Conservation (phyloP, 371 early-diverging fungal genomes). For the Apophysomyces ossiformis region DNA sequence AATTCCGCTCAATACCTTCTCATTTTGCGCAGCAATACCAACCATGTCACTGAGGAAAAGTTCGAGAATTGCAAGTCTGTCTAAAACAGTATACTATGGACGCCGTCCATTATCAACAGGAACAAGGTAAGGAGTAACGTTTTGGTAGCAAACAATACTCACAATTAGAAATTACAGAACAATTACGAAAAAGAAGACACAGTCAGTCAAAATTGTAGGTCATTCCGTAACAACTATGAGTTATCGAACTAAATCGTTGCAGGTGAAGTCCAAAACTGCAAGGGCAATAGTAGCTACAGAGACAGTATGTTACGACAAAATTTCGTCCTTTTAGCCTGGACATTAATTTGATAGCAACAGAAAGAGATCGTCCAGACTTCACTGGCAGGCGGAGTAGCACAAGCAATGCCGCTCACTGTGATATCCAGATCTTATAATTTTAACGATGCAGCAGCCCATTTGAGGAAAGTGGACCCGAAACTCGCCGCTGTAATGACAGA, state of each 20-base stretch:
- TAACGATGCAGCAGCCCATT: conserved; percentile 30
- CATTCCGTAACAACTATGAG: too few relatives aligned
- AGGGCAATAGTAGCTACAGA: too few relatives aligned
- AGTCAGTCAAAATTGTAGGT: neutral
- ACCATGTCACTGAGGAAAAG: conserved; percentile 1
- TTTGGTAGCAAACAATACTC: neutral
- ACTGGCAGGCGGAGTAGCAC: neutral
- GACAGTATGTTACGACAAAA: too few relatives aligned
- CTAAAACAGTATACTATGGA: conserved; percentile 1
- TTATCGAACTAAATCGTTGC: too few relatives aligned
- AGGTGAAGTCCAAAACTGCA: too few relatives aligned
- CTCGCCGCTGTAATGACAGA: conserved; percentile 24
- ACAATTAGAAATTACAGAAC: neutral
- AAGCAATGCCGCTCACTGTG: neutral
- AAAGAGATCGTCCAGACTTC: neutral
- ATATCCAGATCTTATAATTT: conserved; percentile 16
- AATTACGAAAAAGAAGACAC: neutral
- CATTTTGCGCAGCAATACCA: neutral
- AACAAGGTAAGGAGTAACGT: neutral
- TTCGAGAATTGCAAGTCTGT: neutral
- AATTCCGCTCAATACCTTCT: neutral
- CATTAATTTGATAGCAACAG: neutral
- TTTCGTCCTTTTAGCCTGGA: too few relatives aligned
- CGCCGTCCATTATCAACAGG: neutral
- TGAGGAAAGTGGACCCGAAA: conserved; percentile 38